Evolutionary conservation across 192 early-diverging fungal genomes (phyloP), one percentile per base, ranked within the genome.

Genomic region (Coemansia sp.): DNA sequence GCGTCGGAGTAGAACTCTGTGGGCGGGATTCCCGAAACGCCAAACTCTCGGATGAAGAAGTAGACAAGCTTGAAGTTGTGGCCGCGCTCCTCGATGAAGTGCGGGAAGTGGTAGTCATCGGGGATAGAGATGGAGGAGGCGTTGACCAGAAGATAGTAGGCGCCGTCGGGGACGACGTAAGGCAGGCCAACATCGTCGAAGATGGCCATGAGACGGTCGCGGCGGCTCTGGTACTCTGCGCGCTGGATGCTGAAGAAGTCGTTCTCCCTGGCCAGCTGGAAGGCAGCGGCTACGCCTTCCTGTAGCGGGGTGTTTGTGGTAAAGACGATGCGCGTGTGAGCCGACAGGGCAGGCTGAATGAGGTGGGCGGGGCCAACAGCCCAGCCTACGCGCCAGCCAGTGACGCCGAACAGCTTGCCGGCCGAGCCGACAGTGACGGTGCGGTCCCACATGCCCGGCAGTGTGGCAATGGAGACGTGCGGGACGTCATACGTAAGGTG

Each of bases 381-480:
- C 96, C 96, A 98, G 44, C 96, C 96, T 44, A 98, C 86, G 64
- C 95, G 95, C 96, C 96, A 98, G 35, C 96, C 96, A 9, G 96
- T 98, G 16, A 94, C 90, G 36, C 93, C 96, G 81, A 96, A 94
- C 80, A 93, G 92, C 78, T 98, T 98, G 52, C 96, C 96, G 14
- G 92, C 90, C 44, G 90, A 92, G 12, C 95, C 94, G 24, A 96
- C 88, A n/a, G 95, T 94, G 49, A 98, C 89, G 6, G 96, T 97
- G 52, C 95, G 88, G 67, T 95, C 89, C 91, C 91, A 97, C 81
- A 97, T 88, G 36, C 89, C 88, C 6, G 92, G 89, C 34, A 98
- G 84, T 60, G 89, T 92, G 0, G 96, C 94, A 61, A 93, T 94
- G 58, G 89, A 86, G 44, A 90, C 72, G 68, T 90, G 89, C 36